Conservation (phyloP, 2,329 filamentous ascomycete species). For the Epichloe bromicola region DNA sequence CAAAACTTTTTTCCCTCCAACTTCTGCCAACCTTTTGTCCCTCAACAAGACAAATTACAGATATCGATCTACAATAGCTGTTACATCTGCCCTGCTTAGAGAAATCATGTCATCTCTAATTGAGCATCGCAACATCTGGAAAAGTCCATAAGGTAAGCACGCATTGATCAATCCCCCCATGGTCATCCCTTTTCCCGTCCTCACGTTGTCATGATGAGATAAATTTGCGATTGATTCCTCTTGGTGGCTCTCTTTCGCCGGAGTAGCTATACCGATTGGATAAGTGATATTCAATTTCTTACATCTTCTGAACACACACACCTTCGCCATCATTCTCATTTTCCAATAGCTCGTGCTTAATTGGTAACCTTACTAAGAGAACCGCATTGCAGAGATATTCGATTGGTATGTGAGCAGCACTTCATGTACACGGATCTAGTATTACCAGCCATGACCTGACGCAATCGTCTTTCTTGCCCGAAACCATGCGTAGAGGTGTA, state of each 20-base stretch:
- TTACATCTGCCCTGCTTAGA: neutral
- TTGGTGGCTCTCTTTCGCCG: conserved; percentile 78
- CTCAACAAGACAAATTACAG: neutral
- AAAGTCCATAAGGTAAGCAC: neutral
- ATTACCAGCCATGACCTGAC: too few relatives aligned
- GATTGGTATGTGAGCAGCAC: too few relatives aligned
- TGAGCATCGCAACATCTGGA: neutral
- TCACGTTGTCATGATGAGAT: conserved; percentile 58
- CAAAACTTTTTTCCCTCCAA: neutral
- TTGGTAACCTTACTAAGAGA: too few relatives aligned
- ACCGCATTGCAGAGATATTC: too few relatives aligned
- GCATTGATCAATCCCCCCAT: neutral
- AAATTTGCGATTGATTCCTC: conserved; percentile 97
- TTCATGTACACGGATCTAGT: too few relatives aligned
- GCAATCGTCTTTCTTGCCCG: too few relatives aligned
- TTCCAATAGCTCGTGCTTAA: neutral
- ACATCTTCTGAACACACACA: conserved; percentile 77
- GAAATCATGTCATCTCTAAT: neutral
- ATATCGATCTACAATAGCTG: too few relatives aligned
- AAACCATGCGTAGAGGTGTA: too few relatives aligned
- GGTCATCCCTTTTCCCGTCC: conserved; percentile 4
- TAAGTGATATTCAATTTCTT: conserved; percentile 86
- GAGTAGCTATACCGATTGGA: conserved; percentile 67
- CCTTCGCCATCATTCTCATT: conserved; percentile 7
- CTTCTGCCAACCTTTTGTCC: accelerated